Evolutionary conservation across 306 rosid species (phyloP).

Genomic region (Rosa chinensis): DNA sequence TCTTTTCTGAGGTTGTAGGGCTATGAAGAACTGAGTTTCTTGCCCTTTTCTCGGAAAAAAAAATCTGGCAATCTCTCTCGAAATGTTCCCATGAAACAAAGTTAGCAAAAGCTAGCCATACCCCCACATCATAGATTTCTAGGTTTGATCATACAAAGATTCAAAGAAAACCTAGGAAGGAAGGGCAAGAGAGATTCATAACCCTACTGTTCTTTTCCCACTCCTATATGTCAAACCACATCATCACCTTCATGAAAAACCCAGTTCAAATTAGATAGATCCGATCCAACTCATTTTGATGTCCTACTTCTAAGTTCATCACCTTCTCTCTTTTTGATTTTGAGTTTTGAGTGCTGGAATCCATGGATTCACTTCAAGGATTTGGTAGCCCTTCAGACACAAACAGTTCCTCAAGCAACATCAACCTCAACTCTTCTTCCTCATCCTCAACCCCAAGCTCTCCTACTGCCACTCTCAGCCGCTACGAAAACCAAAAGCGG

Average conservation of each 20-base stretch:
- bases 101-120: conserved; percentile 31
- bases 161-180: conserved; percentile 32
- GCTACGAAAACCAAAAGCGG: conserved; percentile 77
- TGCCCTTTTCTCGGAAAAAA: conserved; percentile 27
- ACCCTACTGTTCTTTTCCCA: conserved; percentile 41
- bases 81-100: conserved; percentile 32
- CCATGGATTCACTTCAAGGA: conserved; percentile 57
- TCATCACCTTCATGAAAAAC: not conserved
- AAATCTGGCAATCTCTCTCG: conserved; percentile 26
- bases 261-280: conserved; percentile 1
- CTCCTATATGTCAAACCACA: conserved; percentile 16
- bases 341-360: not conserved
- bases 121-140: conserved; percentile 35
- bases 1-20: not conserved
- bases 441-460: not conserved
- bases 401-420: conserved; percentile 17
- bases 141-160: conserved; percentile 49
- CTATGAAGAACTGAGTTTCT: conserved; percentile 25
- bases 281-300: not conserved
- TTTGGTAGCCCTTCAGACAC: conserved; percentile 37
- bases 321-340: not conserved
- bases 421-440: conserved; percentile 8
- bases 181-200: not conserved
- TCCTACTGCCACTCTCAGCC: conserved; percentile 44
- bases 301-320: not conserved